Base-by-base conservation (phyloP, 2,329 filamentous ascomycete species). In the Colletotrichum phormii region DNA sequence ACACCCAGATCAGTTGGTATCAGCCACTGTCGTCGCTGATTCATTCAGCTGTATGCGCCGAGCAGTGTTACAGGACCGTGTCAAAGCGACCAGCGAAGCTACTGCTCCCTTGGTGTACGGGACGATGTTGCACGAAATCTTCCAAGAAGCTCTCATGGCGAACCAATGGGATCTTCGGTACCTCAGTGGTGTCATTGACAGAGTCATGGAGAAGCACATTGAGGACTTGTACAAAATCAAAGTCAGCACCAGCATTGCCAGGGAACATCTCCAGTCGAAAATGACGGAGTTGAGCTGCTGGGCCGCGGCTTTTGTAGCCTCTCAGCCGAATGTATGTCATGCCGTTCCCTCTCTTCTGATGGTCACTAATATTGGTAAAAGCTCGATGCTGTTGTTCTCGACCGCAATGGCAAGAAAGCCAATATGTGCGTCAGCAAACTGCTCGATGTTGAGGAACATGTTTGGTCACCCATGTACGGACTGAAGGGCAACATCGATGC, bases 401-500 rank as follows among this genome's bases (percentile, higher is more conserved):
- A 73, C 22, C 71, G 71, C 64, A 73, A 73, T 57, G 71, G 71
- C 31, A 73, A 73, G 11, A 90, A 92, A 75, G 95, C 95, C 3
- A 92, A 89, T 70, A 92, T 98, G 89, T 95, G 94, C 76, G 92
- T 99, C 76, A 97, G 92, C 78, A 99, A 98, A 80, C 86, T 99
- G 33, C 91, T 99, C 15, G 97, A 98, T 79, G 94, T 99, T 11
- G 97, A 99, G 81, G 97, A 99, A 81, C 97, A 98, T 79, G 92
- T 99, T 33, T 99, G 97, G 97, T 98, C 96, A 7, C 97, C 97
- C 0, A 96, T 95, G 90, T 99, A 97, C 80, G 97, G 97, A 0
- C 86, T 99, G 18, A 99, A 99, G 81, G 97, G 97, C 35, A 99
- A 98, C 77, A 97, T 99, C 72, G 97, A 99, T 83, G 97, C 97